Conservation (phyloP, 345 rosid genomes). For the Brassica rapa region DNA sequence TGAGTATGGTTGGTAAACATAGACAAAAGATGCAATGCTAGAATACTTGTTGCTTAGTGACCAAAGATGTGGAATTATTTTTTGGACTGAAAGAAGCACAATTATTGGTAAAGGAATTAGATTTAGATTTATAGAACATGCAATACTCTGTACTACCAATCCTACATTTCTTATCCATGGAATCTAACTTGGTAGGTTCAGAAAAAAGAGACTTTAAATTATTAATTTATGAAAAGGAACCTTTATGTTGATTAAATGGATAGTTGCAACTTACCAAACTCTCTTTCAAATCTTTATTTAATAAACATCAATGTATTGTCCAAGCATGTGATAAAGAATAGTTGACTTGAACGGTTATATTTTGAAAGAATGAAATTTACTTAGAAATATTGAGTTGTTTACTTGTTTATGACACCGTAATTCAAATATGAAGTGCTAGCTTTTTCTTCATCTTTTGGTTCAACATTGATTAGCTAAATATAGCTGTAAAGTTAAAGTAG, state of each 20-base stretch:
- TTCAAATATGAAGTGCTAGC: neutral
- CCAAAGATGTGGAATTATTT: slow-evolving; percentile 11
- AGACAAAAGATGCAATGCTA: slow-evolving; percentile 27
- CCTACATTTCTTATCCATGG: slow-evolving; percentile 36
- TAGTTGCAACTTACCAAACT: slow-evolving; percentile 44
- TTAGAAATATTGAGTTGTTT: neutral
- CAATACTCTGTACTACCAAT: slow-evolving; percentile 28
- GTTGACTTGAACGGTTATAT: slow-evolving; percentile 24
- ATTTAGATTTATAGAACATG: slow-evolving; percentile 34
- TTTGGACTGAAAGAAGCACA: slow-evolving; percentile 27
- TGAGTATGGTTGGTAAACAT: slow-evolving; percentile 34
- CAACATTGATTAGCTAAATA: neutral
- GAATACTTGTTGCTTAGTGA: slow-evolving; percentile 11
- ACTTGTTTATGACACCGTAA: neutral
- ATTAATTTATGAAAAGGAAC: slow-evolving; percentile 6
- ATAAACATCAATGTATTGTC: slow-evolving; percentile 35
- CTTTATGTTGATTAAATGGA: slow-evolving; percentile 36
- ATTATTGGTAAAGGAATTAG: slow-evolving; percentile 31
- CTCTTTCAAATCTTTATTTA: slow-evolving; percentile 22
- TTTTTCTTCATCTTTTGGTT: neutral
- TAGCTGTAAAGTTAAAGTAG: slow-evolving; percentile 11
- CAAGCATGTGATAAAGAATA: slow-evolving; percentile 25
- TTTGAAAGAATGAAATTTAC: slow-evolving; percentile 13
- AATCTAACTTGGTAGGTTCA: slow-evolving; percentile 41
- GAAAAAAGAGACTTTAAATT: slow-evolving; percentile 31